Conservation (phyloP, 208 protist genomes). For the Trypanosoma mega region DNA sequence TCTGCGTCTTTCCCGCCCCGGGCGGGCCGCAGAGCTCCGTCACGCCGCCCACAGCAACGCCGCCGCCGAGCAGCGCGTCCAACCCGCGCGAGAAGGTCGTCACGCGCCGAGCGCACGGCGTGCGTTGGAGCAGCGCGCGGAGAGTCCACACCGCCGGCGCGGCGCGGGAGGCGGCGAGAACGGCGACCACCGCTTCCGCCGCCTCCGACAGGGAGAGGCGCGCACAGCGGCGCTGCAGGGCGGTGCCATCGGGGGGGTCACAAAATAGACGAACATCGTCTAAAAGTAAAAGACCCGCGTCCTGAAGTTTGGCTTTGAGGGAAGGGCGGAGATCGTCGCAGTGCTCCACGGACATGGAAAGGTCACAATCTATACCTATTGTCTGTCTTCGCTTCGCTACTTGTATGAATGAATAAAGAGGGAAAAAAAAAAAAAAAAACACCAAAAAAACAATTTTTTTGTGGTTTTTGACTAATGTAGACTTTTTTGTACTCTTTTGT, state of each 20-base stretch:
- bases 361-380: too few species aligned
- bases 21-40: conserved; percentile 87
- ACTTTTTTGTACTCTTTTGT: too few species aligned
- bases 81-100: conserved; percentile 74
- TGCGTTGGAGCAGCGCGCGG: conserved; percentile 10
- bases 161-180: not conserved
- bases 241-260: not conserved
- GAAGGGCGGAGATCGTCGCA: conserved; percentile 37
- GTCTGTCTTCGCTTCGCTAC: too few species aligned
- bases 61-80: conserved; percentile 75
- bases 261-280: conserved; percentile 27
- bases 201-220: not conserved
- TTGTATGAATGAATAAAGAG: too few species aligned
- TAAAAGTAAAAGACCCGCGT: conserved; percentile 58
- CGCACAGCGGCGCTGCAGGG: not conserved
- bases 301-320: conserved; percentile 74
- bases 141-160: conserved; percentile 18
- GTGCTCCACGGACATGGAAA: conserved; percentile 61
- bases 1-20: conserved; percentile 92
- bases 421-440: too few species aligned
- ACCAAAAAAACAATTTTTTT: too few species aligned
- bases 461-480: too few species aligned
- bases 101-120: conserved; percentile 21
- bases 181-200: not conserved
- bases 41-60: conserved; percentile 55